Base-by-base conservation (phyloP, 2,329 filamentous ascomycete genomes). In the Piedraia hortae region DNA sequence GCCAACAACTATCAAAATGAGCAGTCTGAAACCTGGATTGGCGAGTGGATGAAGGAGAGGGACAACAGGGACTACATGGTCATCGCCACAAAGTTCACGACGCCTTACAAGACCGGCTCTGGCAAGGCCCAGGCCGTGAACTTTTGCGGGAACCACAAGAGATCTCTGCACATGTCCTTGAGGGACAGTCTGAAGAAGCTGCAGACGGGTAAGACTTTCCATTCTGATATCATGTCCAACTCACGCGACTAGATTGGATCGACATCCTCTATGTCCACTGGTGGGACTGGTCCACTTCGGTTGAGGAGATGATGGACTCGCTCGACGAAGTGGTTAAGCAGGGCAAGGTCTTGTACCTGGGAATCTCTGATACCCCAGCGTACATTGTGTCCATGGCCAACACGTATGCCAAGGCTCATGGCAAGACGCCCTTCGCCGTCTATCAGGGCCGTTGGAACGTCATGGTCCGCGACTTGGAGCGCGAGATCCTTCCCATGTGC, bases 51-150 rank as follows among this genome's bases (percentile, higher is more conserved):
- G 41, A 33, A 44, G 24, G 38, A 26, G 22, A 36, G 42, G 14
- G 33, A 35, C 3, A 42, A 41, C 15, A 37, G 47, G 5, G 46
- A 50, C 24, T 37, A 41, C 24, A 47, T 51, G 26, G 38, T 50
- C 8, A 33, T 51, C 16, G 25, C 25, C 10, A 50, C 47, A 5
- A 50, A 50, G 25, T 50, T 36, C 28, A 40, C 41, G 48, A 22
- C 21, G 7, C 21, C 21, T 4, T 44, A 38, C 28, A 28, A 28
- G 4, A 25, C 28, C 6, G 31, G 34, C 22, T 25, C 29, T 8
- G 36, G 35, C 24, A 37, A 41, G 25, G 66, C 66, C 2, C 69
- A 67, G 33, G 54, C 58, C 10, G 48, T 57, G 18, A 73, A 72
- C 44, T 53, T 41, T 24, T 33, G 28, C 9, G 67, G 67, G 3